A percentile compares a stretch with the other conserved stretches of the same genome.
Conservation (phyloP, 2,329 filamentous ascomycete genomes). For the Colletotrichum noveboracense region DNA sequence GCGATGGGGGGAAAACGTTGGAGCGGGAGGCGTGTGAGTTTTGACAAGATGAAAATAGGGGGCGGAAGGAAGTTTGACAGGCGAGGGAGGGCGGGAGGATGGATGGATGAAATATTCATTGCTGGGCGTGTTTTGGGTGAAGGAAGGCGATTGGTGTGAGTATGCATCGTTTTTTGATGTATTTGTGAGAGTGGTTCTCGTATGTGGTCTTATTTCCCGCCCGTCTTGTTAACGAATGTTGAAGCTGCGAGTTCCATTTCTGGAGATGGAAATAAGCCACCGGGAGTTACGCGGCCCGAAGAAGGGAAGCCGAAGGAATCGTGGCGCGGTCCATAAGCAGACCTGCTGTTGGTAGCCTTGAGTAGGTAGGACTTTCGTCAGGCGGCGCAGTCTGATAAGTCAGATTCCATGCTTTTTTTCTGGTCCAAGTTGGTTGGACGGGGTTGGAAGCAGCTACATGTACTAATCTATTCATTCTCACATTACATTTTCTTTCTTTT, state of each 20-base stretch:
- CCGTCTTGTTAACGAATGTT: not conserved
- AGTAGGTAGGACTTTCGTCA: not conserved
- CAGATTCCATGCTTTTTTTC: not conserved
- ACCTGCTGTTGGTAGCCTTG: not conserved
- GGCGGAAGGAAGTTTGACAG: not conserved
- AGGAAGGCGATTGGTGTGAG: not conserved
- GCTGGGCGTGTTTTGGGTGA: too few species aligned
- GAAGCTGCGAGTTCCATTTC: not conserved
- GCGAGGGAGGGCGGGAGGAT: not conserved
- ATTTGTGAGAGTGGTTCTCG: rapidly evolving
- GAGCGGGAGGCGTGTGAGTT: not conserved
- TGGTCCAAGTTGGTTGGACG: not conserved
- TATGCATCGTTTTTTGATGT: rapidly evolving
- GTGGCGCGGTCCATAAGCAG: not conserved
- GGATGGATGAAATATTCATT: not conserved
- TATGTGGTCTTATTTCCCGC: not conserved
- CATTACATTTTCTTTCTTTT: not conserved
- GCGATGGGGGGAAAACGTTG: not conserved
- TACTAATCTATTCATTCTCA: rapidly evolving
- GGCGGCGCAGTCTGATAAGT: not conserved
- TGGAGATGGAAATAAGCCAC: not conserved
- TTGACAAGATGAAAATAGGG: not conserved
- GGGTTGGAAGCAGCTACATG: not conserved
- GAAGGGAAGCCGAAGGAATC: not conserved
- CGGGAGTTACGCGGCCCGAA: not conserved